phyloP scores from a whole-genome alignment of 1,139 yeast species.

The Wickerhamiella infanticola region DNA sequence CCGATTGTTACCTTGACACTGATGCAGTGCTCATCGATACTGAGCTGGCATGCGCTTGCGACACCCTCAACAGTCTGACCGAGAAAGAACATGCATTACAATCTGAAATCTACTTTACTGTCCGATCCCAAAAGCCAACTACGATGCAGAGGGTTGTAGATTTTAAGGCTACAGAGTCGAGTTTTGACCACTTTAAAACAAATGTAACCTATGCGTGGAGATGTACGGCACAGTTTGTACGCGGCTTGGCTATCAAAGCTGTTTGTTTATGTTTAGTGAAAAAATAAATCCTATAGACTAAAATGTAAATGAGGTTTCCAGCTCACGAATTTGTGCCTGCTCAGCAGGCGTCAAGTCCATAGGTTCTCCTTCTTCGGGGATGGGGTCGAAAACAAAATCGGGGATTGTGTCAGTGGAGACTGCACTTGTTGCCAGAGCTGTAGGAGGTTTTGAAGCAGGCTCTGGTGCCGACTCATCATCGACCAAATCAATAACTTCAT shows the following conservation, averaged over 20 bases:
- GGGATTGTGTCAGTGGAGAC: constrained; percentile 1
- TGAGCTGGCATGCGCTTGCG: background rate
- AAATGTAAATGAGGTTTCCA: background rate
- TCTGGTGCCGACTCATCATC: too few relatives aligned
- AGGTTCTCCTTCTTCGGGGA: background rate
- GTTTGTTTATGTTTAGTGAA: background rate
- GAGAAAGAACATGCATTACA: background rate
- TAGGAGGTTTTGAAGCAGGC: too few relatives aligned
- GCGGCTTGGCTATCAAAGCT: background rate
- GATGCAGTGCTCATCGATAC: background rate
- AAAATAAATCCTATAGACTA: background rate
- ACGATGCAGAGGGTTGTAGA: too few relatives aligned
- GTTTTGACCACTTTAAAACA: too few relatives aligned
- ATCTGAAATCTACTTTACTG: background rate
- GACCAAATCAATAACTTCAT: too few relatives aligned
- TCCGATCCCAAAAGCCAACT: too few relatives aligned
- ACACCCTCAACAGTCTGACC: background rate
- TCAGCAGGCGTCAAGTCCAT: background rate
- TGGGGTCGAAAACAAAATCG: background rate
- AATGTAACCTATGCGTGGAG: too few relatives aligned
- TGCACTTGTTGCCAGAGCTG: background rate
- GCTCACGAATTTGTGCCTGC: background rate
- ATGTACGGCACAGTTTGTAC: too few relatives aligned
- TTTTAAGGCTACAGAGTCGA: too few relatives aligned
- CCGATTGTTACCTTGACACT: background rate